Evolutionary conservation across 2,329 filamentous ascomycete genomes (phyloP).

Genomic region (Fusarium chlamydosporum): DNA sequence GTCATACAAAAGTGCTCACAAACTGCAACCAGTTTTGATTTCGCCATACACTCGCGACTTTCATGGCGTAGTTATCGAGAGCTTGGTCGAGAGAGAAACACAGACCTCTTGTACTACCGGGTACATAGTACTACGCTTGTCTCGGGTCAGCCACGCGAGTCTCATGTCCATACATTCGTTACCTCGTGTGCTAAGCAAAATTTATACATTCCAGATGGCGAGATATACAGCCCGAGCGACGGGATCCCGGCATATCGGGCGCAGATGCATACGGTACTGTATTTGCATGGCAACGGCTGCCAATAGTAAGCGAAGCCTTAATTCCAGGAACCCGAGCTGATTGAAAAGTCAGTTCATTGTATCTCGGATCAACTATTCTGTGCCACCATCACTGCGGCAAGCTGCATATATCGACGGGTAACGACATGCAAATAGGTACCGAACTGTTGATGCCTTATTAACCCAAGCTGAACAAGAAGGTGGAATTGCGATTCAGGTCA

Average conservation of each 20-base stretch:
- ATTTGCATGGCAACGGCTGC: conserved; percentile 22
- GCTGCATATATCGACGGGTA: conserved; percentile 17
- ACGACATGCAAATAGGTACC: conserved; percentile 8
- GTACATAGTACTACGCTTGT: conserved; percentile 15
- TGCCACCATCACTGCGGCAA: conserved; percentile 10
- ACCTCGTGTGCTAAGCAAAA: conserved; percentile 13
- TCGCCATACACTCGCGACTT: neutral
- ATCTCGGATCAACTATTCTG: conserved; percentile 3
- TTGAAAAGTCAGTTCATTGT: conserved; percentile 7
- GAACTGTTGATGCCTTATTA: conserved; percentile 21
- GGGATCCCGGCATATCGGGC: conserved; percentile 18
- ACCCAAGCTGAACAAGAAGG: conserved; percentile 16
- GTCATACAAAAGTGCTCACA: neutral
- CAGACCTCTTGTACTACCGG: neutral
- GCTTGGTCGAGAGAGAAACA: conserved; percentile 11
- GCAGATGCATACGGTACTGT: neutral
- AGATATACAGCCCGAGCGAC: conserved; percentile 8
- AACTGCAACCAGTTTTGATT: neutral
- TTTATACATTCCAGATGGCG: conserved; percentile 22
- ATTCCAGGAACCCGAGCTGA: neutral
- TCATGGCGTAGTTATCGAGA: conserved; percentile 6
- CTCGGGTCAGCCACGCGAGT: conserved; percentile 45
- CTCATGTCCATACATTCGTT: conserved; percentile 21
- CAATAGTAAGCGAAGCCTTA: conserved; percentile 2
- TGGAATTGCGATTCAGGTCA: conserved; percentile 9